phyloP scores from a whole-genome alignment of 768 basidiomycete genomes.

The Paxillus rubicundulus region DNA sequence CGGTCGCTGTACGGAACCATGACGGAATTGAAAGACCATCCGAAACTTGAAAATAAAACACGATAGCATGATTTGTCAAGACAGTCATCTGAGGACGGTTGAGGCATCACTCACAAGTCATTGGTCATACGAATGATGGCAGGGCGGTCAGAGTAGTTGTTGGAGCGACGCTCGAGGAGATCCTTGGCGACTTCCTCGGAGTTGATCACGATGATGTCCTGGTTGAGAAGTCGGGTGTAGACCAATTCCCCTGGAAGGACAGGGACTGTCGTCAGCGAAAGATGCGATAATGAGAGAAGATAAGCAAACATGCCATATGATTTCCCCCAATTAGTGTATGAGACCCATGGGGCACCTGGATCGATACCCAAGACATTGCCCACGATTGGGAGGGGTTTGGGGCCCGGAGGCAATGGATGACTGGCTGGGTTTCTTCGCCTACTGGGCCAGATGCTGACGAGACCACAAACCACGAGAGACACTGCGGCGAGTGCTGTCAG shows the following conservation, averaged over 20 bases:
- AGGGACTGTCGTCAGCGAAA: not conserved
- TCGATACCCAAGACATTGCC: conserved; percentile 30
- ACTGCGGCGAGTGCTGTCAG: conserved; percentile 10
- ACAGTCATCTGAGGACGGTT: not conserved
- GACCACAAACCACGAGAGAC: conserved; percentile 3
- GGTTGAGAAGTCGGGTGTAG: conserved; percentile 36
- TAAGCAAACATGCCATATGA: conserved; percentile 22
- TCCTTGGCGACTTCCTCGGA: conserved; percentile 38
- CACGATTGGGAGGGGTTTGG: conserved; percentile 40
- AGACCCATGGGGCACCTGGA: conserved; percentile 28
- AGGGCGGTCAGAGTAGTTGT: conserved; percentile 46
- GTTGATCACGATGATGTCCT: conserved; percentile 39
- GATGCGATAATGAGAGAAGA: conserved; percentile 9
- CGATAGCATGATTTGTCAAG: not conserved
- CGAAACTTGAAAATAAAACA: conserved; percentile 17
- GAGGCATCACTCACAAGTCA: conserved; percentile 23
- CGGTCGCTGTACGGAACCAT: conserved; percentile 26
- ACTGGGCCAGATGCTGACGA: conserved; percentile 7
- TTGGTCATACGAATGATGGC: conserved; percentile 24
- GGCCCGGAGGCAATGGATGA: conserved; percentile 47
- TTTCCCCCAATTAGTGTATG: conserved; percentile 32
- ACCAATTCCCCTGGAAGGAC: conserved; percentile 34
- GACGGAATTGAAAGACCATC: conserved; percentile 30
- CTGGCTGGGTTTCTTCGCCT: not conserved
- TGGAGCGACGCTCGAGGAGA: conserved; percentile 44